Evolutionary conservation across 2,329 filamentous ascomycete species (phyloP).

Genomic region (Diaporthe eres): DNA sequence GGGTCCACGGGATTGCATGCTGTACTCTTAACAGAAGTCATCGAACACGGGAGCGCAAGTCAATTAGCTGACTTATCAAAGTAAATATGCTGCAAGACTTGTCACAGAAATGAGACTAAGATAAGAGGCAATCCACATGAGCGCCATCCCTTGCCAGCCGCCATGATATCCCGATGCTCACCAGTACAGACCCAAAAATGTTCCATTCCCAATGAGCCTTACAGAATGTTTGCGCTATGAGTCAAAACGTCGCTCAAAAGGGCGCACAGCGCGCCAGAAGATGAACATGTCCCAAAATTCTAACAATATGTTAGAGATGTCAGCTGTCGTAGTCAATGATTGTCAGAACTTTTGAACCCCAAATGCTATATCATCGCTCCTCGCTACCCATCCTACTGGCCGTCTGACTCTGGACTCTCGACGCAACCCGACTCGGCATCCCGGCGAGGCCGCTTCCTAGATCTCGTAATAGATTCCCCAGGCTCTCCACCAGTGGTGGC

Average conservation of each 20-base stretch:
- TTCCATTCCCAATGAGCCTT: neutral
- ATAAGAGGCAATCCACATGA: neutral
- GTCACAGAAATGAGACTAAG: neutral
- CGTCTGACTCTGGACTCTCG: constrained; percentile 31
- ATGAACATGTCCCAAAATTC: neutral
- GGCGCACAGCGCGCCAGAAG: neutral
- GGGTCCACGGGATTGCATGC: neutral
- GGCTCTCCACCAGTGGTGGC: constrained; percentile 50
- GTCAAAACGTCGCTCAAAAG: neutral
- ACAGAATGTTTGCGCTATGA: neutral
- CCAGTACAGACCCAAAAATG: neutral
- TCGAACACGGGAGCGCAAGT: neutral
- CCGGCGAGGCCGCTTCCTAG: constrained; percentile 45
- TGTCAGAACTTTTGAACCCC: constrained; percentile 7
- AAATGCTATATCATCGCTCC: constrained; percentile 27
- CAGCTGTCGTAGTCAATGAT: neutral
- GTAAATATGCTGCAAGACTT: neutral
- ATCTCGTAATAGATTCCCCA: constrained; percentile 46
- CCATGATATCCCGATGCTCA: neutral
- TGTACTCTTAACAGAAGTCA: too few relatives aligned
- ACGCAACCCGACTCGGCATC: constrained; percentile 31
- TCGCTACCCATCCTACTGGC: constrained; percentile 44
- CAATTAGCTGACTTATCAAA: neutral
- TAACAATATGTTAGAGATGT: neutral
- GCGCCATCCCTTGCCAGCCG: neutral